Conservation (phyloP, 768 basidiomycete species). For the Mycena galopus region DNA sequence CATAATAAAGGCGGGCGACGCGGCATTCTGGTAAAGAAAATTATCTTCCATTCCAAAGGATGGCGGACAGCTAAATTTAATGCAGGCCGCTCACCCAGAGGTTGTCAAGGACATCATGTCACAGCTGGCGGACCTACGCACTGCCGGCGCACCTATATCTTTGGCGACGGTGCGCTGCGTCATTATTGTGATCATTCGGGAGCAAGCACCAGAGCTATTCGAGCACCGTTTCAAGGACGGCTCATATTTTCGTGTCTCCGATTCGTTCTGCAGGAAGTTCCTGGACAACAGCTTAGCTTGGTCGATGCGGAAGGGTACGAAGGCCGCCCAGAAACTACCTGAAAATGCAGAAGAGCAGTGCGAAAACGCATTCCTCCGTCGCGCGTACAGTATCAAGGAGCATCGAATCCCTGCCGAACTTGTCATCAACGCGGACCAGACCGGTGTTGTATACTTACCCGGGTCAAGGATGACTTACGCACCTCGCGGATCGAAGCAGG, state of each 20-base stretch:
- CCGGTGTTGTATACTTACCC: too few species aligned
- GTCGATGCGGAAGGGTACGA: too few species aligned
- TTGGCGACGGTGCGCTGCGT: not conserved
- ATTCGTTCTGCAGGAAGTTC: too few species aligned
- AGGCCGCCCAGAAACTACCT: too few species aligned
- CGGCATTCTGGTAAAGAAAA: too few species aligned
- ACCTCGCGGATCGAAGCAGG: slow-evolving; percentile 35
- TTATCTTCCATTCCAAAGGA: too few species aligned
- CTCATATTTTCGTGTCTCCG: slow-evolving; percentile 28
- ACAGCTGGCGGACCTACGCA: not conserved
- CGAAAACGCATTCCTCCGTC: slow-evolving; percentile 26
- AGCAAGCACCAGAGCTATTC: not conserved
- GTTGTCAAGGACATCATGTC: not conserved
- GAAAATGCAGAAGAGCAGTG: slow-evolving; percentile 34
- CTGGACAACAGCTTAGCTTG: too few species aligned
- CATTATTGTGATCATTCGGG: not conserved
- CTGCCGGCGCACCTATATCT: not conserved
- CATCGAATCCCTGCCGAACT: slow-evolving; percentile 34
- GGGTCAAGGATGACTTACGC: slow-evolving; percentile 31
- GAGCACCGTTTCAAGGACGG: slow-evolving; percentile 18
- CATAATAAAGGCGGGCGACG: too few species aligned
- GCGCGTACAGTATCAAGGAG: slow-evolving; percentile 32
- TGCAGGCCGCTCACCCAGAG: slow-evolving; percentile 20
- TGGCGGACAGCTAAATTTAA: slow-evolving; percentile 32
- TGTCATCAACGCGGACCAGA: too few species aligned